Evolutionary conservation across 768 basidiomycete species (phyloP), one percentile per base, ranked within the genome.

Genomic region (Termitomyces sp.): DNA sequence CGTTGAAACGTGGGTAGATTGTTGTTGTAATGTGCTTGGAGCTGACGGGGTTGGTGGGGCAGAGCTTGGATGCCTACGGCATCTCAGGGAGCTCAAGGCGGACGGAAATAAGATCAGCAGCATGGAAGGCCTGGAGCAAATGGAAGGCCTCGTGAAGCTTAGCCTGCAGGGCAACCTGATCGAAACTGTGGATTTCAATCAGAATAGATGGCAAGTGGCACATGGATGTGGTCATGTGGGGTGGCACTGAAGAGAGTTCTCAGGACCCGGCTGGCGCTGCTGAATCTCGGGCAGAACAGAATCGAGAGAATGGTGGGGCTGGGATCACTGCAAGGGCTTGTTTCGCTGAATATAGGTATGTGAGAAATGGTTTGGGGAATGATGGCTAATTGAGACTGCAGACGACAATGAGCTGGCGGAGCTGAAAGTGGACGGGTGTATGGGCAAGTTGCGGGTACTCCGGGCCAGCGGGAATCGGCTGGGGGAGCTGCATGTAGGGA

Each of bases 21-120:
- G 5, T 46, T 50, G 54, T 53, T 61, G 57, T 55, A 55, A 61
- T 59, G 27, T 37, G 56, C 29, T 60, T 43, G 41, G 6, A 37
- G 34, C 42, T 59, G 24, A 50, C 26, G 44, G 59, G 61, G 68
- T 29, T 29, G 29, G 4, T 67, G 34, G 22, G 8, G 58, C 62
- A 97, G 94, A 97, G 69, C 76, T 98, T 29, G 80, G 82, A 59
- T 92, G 90, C 69, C 80, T 98, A 55, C 80, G 84, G 59, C 92
- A 92, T 68, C 76, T 98, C 55, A 83, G 92, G 36, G 94, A 98
- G 69, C 82, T 99, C 54, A 88, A 84, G 56, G 90, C 90, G n/a
- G 93, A 98, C 68, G 82, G 84, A 52, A 98, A 98, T 73, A 79
- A 77, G 68, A 87, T 99, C 62, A 72, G 69, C 18, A 84, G 79